phyloP scores from a whole-genome alignment of 805 yeast species.

The Komagataella mondaviorum region DNA sequence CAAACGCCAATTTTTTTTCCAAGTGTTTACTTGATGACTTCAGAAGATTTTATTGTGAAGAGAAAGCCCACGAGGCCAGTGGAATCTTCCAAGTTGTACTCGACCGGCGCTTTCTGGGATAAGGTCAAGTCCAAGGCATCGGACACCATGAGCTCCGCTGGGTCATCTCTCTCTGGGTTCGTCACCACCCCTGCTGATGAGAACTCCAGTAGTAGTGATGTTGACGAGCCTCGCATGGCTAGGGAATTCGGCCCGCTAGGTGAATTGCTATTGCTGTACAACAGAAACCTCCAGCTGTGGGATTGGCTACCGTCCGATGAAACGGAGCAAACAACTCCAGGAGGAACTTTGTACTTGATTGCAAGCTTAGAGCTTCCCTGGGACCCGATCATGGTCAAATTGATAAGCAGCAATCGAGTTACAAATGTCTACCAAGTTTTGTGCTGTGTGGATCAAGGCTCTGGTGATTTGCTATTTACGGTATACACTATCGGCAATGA shows the following conservation, averaged over 20 bases:
- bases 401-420: slow-evolving; percentile 3
- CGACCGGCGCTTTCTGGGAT: not conserved
- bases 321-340: not conserved
- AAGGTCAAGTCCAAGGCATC: slow-evolving; percentile 1
- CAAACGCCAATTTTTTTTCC: not conserved
- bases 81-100: not conserved
- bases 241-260: slow-evolving; percentile 23
- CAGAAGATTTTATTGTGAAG: not conserved
- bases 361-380: slow-evolving; percentile 10
- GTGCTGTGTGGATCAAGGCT: slow-evolving; percentile 2
- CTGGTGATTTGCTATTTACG: slow-evolving; percentile 1
- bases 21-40: not conserved
- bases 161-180: not conserved
- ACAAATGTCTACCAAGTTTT: slow-evolving; percentile 5
- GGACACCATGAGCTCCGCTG: not conserved
- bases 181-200: not conserved
- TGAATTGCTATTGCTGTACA: slow-evolving; percentile 18
- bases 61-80: not conserved
- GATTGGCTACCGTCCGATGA: slow-evolving; percentile 19
- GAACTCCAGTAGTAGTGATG: not conserved
- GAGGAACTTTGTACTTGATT: slow-evolving; percentile 15
- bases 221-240: not conserved
- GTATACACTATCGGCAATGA: slow-evolving; percentile 5
- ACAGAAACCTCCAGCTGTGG: slow-evolving; percentile 21
- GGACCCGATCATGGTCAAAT: slow-evolving; percentile 8